These are phyloP conservation scores for Solanum phureja DNA, from an alignment of 257 asterid species.

Conservation along the genomic window DNA sequence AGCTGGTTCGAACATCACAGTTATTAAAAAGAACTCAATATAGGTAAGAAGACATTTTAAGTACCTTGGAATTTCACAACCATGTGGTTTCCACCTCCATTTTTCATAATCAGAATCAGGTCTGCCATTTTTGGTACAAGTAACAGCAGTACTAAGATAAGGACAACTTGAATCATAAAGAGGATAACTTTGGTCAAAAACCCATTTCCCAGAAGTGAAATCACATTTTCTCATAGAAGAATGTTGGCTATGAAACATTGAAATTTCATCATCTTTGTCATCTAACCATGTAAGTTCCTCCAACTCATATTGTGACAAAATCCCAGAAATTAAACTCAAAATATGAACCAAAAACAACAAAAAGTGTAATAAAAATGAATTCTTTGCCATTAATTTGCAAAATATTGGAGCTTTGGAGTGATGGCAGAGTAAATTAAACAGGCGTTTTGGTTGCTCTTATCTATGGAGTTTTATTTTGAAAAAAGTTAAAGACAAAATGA, in stretches of 20 bases:
- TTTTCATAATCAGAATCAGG: slow-evolving; percentile 87
- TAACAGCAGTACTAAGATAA: slow-evolving; percentile 60
- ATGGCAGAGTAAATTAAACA: background rate
- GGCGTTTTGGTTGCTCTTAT: background rate
- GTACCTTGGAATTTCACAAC: slow-evolving; percentile 75
- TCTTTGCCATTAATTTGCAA: slow-evolving; percentile 22
- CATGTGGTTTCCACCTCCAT: slow-evolving; percentile 76
- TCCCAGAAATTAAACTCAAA: background rate
- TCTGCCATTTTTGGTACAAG: slow-evolving; percentile 67
- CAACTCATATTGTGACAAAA: slow-evolving; percentile 28
- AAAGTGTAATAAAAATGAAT: slow-evolving; percentile 1
- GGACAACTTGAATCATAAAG: slow-evolving; percentile 68
- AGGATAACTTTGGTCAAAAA: slow-evolving; percentile 60
- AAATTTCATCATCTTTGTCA: slow-evolving; percentile 41
- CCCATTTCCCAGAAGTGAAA: slow-evolving; percentile 74
- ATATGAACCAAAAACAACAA: slow-evolving; percentile 6
- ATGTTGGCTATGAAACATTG: slow-evolving; percentile 38
- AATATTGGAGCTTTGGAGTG: background rate
- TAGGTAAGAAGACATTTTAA: background rate
- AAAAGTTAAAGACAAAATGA: slow-evolving; percentile 6
- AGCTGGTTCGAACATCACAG: background rate
- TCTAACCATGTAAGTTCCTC: slow-evolving; percentile 55
- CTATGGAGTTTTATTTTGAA: background rate
- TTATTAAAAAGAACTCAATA: too few relatives aligned
- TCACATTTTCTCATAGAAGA: slow-evolving; percentile 50